Conservation (phyloP, 495 filamentous ascomycete genomes). For the Lasiosphaeria hispida region DNA sequence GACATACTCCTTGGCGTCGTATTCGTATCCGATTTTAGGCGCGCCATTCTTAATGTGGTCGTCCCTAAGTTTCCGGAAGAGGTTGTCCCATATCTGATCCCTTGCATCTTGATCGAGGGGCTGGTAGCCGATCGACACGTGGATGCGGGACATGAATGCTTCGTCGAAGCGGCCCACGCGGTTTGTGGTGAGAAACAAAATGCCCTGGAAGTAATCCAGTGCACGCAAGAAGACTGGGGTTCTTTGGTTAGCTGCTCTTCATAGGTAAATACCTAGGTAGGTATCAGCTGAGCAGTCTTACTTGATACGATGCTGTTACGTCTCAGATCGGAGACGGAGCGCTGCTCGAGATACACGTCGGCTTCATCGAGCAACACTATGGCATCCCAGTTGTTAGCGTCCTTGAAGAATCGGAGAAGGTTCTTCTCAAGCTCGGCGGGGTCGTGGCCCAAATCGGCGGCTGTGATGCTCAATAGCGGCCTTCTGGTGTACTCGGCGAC, state of each 20-base stretch:
- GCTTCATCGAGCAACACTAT: conserved; percentile 3
- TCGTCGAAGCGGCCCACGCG: conserved; percentile 53
- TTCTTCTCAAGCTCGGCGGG: not conserved
- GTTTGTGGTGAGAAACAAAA: conserved; percentile 59
- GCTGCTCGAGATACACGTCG: not conserved
- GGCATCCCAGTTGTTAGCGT: not conserved
- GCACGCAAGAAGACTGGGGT: conserved; percentile 45
- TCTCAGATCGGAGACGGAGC: not conserved
- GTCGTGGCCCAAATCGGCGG: not conserved
- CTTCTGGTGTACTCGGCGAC: not conserved
- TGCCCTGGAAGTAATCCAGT: conserved; percentile 58
- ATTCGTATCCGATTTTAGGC: conserved; percentile 9
- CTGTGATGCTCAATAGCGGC: not conserved
- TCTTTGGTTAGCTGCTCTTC: too few relatives aligned
- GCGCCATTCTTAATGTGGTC: conserved; percentile 19
- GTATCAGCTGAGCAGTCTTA: not conserved
- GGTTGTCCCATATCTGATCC: conserved; percentile 2
- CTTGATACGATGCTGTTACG: conserved; percentile 1
- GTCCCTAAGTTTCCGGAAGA: conserved; percentile 23
- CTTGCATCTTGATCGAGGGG: conserved; percentile 43
- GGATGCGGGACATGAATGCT: conserved; percentile 55
- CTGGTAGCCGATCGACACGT: too few relatives aligned
- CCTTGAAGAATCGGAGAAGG: not conserved
- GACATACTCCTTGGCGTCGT: conserved; percentile 18
- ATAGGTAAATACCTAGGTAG: not conserved